Evolutionary conservation across 2,329 filamentous ascomycete genomes (phyloP), one percentile per base, ranked within the genome.

Genomic region (Trichoderma citrinoviride): DNA sequence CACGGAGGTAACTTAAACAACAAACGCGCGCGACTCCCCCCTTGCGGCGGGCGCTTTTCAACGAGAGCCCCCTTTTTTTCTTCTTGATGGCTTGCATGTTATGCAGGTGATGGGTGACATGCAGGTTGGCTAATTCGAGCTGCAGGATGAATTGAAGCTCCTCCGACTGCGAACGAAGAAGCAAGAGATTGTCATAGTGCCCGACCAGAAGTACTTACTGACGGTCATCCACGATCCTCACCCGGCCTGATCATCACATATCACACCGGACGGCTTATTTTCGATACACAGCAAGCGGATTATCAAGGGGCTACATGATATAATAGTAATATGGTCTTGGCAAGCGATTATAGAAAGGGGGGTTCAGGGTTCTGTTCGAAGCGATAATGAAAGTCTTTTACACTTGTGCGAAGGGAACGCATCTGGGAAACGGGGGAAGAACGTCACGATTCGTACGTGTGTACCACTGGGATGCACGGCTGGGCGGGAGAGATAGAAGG

Each of bases 121-220:
- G 21, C 15, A 50, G 33, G 33, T 29, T n/a, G n/a, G 21, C 40
- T 61, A 41, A 64, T 40, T 40, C 10, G 14, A n/a, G 12, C 29
- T 49, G 23, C 21, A 90, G 83, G 91, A 95, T 71, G 91, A 93
- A 73, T 77, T 93, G 68, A 92, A 89, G 77, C 80, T 95, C 54
- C 77, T 95, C 58, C 83, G 91, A 68, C 74, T 96, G 68, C 85
- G 92, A 69, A 94, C 91, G n/a, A 92, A 88, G 80, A 93, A 91
- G 76, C 90, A 93, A 71, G 92, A 96, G 76, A 79, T 95, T 67
- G 89, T 95, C 66, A 91, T 95, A 72, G 89, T 94, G 21, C 91
- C 90, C 75, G 91, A 94, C 75, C 73, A 85, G 46, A 93, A 91
- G 73, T 96, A 91, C 76, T 81, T 95, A 53, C 82, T 94, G 43